Evolutionary conservation across 164 flowering plant genomes (phyloP).

Genomic region (Brasenia schreberi): DNA sequence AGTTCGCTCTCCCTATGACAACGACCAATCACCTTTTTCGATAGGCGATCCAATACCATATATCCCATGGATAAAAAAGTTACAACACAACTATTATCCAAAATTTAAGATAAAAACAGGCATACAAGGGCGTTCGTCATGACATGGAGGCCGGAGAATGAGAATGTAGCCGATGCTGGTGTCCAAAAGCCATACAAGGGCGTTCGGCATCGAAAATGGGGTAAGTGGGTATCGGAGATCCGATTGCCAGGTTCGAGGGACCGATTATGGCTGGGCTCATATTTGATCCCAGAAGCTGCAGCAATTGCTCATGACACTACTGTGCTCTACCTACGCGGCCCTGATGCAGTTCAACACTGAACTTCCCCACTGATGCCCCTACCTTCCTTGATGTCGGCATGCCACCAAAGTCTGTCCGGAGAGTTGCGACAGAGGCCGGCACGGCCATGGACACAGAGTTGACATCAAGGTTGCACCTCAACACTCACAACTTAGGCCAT

Average conservation of each 20-base stretch:
- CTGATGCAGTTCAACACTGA: slow-evolving; percentile 19
- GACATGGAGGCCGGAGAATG: no score
- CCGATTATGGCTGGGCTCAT: slow-evolving; percentile 70
- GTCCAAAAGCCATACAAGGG: slow-evolving; percentile 21
- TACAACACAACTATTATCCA: no score
- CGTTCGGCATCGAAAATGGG: slow-evolving; percentile 56
- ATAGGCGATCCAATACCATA: no score
- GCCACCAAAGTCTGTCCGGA: slow-evolving; percentile 55
- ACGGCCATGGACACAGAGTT: slow-evolving; percentile 37
- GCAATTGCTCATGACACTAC: slow-evolving; percentile 69
- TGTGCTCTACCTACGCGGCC: slow-evolving; percentile 29
- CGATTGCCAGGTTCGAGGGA: slow-evolving; percentile 44
- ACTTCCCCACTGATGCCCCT: slow-evolving; percentile 24
- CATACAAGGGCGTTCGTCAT: no score
- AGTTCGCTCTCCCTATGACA: no score
- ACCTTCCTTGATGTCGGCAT: slow-evolving; percentile 7
- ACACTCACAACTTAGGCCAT: background rate
- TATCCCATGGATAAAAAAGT: no score
- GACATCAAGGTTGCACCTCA: background rate
- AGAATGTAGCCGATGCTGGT: no score
- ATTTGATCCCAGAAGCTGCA: slow-evolving; percentile 50
- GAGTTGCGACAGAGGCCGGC: slow-evolving; percentile 58
- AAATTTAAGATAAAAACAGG: no score
- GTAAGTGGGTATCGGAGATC: slow-evolving; percentile 78
- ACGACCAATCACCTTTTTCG: no score